Conservation (phyloP, 2,329 filamentous ascomycete species). For the Penicillium digitatum region DNA sequence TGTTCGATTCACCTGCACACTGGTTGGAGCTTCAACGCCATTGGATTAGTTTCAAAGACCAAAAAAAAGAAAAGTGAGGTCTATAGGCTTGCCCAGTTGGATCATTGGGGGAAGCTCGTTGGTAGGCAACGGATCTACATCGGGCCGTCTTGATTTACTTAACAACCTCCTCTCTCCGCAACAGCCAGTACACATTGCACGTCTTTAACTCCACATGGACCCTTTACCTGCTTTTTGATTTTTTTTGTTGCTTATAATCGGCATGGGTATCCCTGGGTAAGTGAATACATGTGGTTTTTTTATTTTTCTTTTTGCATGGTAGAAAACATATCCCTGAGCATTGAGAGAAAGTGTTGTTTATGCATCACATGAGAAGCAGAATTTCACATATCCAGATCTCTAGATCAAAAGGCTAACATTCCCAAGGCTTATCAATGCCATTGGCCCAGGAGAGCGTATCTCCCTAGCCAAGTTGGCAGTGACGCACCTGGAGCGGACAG, state of each 20-base stretch:
- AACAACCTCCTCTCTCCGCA: conserved; percentile 16
- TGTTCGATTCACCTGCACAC: conserved; percentile 6
- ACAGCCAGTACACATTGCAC: not conserved
- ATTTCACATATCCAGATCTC: not conserved
- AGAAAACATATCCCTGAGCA: not conserved
- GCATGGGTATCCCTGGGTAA: conserved; percentile 47
- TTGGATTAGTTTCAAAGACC: not conserved
- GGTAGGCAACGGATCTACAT: conserved; percentile 32
- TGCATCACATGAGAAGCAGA: not conserved
- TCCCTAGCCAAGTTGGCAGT: conserved; percentile 79
- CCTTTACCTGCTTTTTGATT: not conserved
- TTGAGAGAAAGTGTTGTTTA: not conserved
- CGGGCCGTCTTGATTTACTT: conserved; percentile 32
- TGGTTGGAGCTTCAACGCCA: conserved; percentile 5
- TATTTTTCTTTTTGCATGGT: not conserved
- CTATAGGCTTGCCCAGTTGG: not conserved
- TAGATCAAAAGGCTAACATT: not conserved
- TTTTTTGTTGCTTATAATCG: not conserved
- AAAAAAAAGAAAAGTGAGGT: not conserved
- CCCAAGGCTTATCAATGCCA: conserved; percentile 78
- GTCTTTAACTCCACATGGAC: conserved; percentile 11
- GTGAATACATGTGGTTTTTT: conserved; percentile 22
- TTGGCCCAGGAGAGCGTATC: conserved; percentile 73
- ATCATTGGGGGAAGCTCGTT: conserved; percentile 5
- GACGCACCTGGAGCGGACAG: conserved; percentile 66